These are phyloP conservation scores for Citeromyces hawaiiensis DNA, from an alignment of 1,139 yeast species.

Conservation along the genomic window DNA sequence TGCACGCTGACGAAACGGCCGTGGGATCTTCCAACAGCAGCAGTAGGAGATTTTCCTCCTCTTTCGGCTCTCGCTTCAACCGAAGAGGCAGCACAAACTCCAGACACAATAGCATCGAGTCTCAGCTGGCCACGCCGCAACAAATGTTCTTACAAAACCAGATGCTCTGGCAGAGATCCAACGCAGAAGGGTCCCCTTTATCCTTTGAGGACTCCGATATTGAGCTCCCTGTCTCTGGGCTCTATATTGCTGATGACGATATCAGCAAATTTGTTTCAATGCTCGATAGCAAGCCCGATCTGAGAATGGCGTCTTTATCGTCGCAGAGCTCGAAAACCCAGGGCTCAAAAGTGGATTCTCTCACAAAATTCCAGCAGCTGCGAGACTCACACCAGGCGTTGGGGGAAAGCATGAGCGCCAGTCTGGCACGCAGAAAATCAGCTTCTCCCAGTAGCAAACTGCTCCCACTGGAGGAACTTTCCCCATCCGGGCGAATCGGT, in stretches of 20 bases:
- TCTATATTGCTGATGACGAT: slow-evolving; percentile 45
- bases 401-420: slow-evolving; percentile 4
- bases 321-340: slow-evolving; percentile 5
- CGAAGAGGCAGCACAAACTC: slow-evolving; percentile 8
- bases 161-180: slow-evolving; percentile 3
- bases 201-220: slow-evolving; percentile 9
- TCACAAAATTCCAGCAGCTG: slow-evolving; percentile 14
- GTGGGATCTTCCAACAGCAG: slow-evolving; percentile 6
- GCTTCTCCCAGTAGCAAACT: background rate
- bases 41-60: slow-evolving; percentile 38
- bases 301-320: slow-evolving; percentile 19
- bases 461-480: background rate
- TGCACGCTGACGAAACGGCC: slow-evolving; percentile 2
- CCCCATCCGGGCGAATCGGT: background rate
- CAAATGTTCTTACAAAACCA: slow-evolving; percentile 1
- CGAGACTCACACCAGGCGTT: slow-evolving; percentile 15
- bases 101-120: slow-evolving; percentile 14
- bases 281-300: slow-evolving; percentile 56
- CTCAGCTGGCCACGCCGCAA: slow-evolving; percentile 5
- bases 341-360: slow-evolving; percentile 8
- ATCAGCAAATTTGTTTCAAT: slow-evolving; percentile 68
- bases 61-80: slow-evolving; percentile 34
- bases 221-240: slow-evolving; percentile 18
- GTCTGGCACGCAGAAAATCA: background rate
- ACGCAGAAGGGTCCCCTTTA: slow-evolving; percentile 5